These are phyloP conservation scores for Gaertneriomyces semiglobifer DNA, from an alignment of 192 early-diverging fungal species.

Conservation along the genomic window DNA sequence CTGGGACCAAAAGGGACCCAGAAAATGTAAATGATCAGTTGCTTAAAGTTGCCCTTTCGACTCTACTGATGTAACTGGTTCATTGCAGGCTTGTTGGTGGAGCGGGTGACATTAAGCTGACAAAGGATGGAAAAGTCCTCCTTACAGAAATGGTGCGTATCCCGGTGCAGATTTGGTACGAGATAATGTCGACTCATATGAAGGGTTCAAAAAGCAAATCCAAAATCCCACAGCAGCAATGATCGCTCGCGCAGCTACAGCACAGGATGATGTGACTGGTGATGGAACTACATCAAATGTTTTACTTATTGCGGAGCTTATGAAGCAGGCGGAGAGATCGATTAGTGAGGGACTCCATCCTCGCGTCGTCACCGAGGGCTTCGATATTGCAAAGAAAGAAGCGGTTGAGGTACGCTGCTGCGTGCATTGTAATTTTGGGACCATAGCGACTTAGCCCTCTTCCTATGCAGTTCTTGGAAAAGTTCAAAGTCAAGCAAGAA, in stretches of 20 bases:
- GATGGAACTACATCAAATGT: conserved; percentile 98
- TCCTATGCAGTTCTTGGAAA: conserved; percentile 74
- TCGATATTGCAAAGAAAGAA: conserved; percentile 95
- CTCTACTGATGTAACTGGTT: background rate
- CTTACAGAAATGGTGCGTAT: conserved; percentile 89
- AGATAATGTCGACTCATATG: background rate
- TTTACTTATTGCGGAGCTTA: conserved; percentile 91
- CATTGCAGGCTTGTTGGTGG: conserved; percentile 84
- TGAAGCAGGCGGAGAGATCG: conserved; percentile 91
- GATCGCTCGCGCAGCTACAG: conserved; percentile 98
- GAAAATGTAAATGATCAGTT: conserved; percentile 72
- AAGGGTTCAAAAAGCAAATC: conserved; percentile 74
- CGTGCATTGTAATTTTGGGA: background rate
- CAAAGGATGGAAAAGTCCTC: conserved; percentile 99
- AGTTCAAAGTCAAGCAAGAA: conserved; percentile 68
- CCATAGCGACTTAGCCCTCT: background rate
- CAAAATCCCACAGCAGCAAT: conserved; percentile 99
- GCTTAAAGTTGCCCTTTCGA: background rate
- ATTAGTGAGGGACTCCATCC: conserved; percentile 97
- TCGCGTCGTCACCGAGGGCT: conserved; percentile 92
- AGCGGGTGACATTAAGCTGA: conserved; percentile 91
- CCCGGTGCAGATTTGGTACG: background rate
- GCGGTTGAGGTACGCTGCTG: conserved; percentile 62
- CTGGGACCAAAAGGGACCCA: conserved; percentile 97
- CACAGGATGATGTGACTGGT: conserved; percentile 98